Percentiles rank a stretch among this genome's conserved stretches.
phyloP scores from a whole-genome alignment of 2,329 filamentous ascomycete species.

The Ophiostoma perfectum region DNA sequence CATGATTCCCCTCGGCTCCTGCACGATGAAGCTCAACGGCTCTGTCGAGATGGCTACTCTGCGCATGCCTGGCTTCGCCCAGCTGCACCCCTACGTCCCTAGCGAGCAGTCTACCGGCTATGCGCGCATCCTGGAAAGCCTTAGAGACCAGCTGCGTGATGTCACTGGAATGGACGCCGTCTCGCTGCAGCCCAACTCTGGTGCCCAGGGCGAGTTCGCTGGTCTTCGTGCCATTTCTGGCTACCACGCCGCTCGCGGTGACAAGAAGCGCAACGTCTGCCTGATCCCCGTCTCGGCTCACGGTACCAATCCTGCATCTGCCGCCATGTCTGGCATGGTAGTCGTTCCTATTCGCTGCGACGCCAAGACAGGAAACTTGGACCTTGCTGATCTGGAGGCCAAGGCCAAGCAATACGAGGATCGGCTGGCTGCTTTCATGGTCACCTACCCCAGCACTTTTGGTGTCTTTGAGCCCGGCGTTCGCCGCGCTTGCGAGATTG shows the following conservation, averaged over 20 bases:
- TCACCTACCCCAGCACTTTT: slow-evolving; percentile 93
- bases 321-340: slow-evolving; percentile 92
- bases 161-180: slow-evolving; percentile 90
- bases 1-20: slow-evolving; percentile 95
- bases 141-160: slow-evolving; percentile 69
- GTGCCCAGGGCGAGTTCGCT: slow-evolving; percentile 91
- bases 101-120: slow-evolving; percentile 62
- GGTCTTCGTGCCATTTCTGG: slow-evolving; percentile 83
- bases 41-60: slow-evolving; percentile 90
- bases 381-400: slow-evolving; percentile 74
- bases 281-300: slow-evolving; percentile 92
- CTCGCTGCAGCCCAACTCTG: slow-evolving; percentile 90
- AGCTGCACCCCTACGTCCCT: slow-evolving; percentile 76
- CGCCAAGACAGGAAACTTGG: slow-evolving; percentile 77
- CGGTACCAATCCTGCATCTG: slow-evolving; percentile 91
- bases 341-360: slow-evolving; percentile 92
- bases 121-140: slow-evolving; percentile 59
- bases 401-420: slow-evolving; percentile 87
- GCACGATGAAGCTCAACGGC: slow-evolving; percentile 97
- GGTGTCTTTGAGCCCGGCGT: slow-evolving; percentile 90
- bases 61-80: slow-evolving; percentile 67
- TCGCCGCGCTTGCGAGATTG: slow-evolving; percentile 76
- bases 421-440: slow-evolving; percentile 87
- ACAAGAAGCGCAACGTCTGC: slow-evolving; percentile 79
- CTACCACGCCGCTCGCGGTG: slow-evolving; percentile 65